phyloP scores from a whole-genome alignment of 257 asterid genomes.

The Forsythia viridissima region DNA sequence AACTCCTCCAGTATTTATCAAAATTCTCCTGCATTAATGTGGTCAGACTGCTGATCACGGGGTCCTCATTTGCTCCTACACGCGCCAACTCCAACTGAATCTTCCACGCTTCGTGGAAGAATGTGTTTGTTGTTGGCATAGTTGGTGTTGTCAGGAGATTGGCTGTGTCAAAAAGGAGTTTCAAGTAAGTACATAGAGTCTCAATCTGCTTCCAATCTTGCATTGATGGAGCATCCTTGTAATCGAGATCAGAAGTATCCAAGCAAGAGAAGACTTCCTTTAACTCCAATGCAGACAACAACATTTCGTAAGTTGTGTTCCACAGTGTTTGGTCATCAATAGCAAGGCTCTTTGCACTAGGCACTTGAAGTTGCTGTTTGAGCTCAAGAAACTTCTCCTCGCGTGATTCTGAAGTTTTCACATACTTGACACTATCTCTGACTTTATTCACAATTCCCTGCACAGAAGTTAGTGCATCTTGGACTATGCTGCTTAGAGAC shows the following conservation, averaged over 20 bases:
- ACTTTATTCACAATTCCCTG: conserved; percentile 67
- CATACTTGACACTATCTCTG: conserved; percentile 83
- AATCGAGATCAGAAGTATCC: conserved; percentile 78
- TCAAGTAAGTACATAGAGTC: conserved; percentile 59
- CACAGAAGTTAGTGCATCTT: conserved; percentile 52
- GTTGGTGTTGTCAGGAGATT: conserved; percentile 51
- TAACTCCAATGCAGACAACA: conserved; percentile 73
- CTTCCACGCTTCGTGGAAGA: conserved; percentile 98
- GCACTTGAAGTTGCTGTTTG: conserved; percentile 87
- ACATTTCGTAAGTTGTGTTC: conserved; percentile 94
- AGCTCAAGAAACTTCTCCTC: conserved; percentile 86
- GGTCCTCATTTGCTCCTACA: conserved; percentile 66
- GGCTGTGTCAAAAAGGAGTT: conserved; percentile 79
- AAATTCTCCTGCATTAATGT: conserved; percentile 79
- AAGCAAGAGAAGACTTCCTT: conserved; percentile 89
- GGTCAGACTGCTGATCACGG: conserved; percentile 53
- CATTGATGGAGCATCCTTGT: conserved; percentile 54
- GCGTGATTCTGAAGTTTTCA: conserved; percentile 75
- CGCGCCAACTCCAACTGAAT: conserved; percentile 84
- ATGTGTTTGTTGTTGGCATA: conserved; percentile 71
- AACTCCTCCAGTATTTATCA: conserved; percentile 77
- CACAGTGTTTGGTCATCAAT: conserved; percentile 79
- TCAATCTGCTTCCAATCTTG: conserved; percentile 88
- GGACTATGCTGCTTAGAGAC: conserved; percentile 65
- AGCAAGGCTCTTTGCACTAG: conserved; percentile 66